Evolutionary conservation across 129 eudicot species (phyloP).

Genomic region (Escallonia rubra): DNA sequence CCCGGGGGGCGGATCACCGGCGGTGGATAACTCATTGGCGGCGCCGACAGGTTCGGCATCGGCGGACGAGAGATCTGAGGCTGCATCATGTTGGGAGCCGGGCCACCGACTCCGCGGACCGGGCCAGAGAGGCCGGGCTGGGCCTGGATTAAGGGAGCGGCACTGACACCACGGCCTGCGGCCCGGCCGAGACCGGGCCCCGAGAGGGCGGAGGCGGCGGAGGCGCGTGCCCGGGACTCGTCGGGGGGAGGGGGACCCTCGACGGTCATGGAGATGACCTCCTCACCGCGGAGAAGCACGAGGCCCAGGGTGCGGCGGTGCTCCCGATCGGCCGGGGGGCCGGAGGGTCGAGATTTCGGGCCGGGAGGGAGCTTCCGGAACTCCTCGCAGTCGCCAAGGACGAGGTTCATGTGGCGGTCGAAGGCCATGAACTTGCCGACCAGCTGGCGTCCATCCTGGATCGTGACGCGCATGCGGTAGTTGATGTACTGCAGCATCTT

Average conservation of each 20-base stretch:
- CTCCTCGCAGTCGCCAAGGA: constrained; percentile 96
- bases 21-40: constrained; percentile 67
- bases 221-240: constrained; percentile 62
- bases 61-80: constrained; percentile 80
- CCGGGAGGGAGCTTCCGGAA: constrained; percentile 86
- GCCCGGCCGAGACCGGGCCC: constrained; percentile 87
- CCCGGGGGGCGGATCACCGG: constrained; percentile 65
- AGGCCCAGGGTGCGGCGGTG: constrained; percentile 91
- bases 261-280: constrained; percentile 88
- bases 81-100: constrained; percentile 98
- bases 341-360: constrained; percentile 18
- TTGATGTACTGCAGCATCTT: constrained; percentile 94
- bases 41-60: constrained; percentile 38
- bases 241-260: constrained; percentile 99
- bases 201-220: constrained; percentile 44
- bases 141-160: constrained; percentile 62
- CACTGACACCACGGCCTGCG: constrained; percentile 73
- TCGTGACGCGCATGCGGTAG: constrained; percentile 85
- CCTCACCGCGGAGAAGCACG: constrained; percentile 82
- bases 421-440: constrained; percentile 98
- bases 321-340: constrained; percentile 49
- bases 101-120: constrained; percentile 88
- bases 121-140: constrained; percentile 95
- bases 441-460: constrained; percentile 93
- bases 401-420: constrained; percentile 99